Conservation (phyloP, 768 basidiomycete species). For the Roridomyces roridus region DNA sequence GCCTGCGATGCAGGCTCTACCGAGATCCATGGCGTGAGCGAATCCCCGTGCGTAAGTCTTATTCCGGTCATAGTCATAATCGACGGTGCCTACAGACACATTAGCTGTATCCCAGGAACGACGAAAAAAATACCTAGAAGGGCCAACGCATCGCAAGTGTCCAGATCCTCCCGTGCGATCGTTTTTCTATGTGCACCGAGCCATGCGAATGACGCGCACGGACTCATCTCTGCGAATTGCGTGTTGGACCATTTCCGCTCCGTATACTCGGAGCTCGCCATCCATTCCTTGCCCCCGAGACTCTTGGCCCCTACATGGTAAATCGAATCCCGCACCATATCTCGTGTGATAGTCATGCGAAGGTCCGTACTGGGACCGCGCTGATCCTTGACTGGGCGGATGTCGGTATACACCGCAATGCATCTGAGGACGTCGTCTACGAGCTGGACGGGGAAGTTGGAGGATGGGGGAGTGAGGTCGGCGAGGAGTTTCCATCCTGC, state of each 20-base stretch:
- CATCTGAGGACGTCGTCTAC: background rate
- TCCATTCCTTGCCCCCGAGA: background rate
- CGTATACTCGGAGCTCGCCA: background rate
- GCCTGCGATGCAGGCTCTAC: background rate
- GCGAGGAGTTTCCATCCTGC: background rate
- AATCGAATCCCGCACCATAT: background rate
- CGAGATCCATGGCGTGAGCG: background rate
- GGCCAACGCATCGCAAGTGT: background rate
- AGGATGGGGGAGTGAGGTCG: background rate
- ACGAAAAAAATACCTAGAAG: background rate
- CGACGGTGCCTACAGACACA: background rate
- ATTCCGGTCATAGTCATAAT: background rate
- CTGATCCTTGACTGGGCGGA: background rate
- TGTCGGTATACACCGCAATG: background rate
- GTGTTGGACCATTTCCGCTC: background rate
- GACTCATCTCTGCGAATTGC: background rate
- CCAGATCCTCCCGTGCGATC: background rate
- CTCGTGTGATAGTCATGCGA: background rate
- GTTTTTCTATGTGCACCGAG: background rate
- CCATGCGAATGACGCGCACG: background rate
- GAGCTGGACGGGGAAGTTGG: background rate
- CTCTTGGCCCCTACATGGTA: background rate
- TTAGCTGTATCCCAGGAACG: background rate
- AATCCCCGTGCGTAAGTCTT: background rate
- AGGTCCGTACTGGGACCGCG: background rate